Evolutionary conservation across 1,284 basidiomycete genomes (phyloP), one percentile per base, ranked within the genome.

Genomic region (Somion occarium): DNA sequence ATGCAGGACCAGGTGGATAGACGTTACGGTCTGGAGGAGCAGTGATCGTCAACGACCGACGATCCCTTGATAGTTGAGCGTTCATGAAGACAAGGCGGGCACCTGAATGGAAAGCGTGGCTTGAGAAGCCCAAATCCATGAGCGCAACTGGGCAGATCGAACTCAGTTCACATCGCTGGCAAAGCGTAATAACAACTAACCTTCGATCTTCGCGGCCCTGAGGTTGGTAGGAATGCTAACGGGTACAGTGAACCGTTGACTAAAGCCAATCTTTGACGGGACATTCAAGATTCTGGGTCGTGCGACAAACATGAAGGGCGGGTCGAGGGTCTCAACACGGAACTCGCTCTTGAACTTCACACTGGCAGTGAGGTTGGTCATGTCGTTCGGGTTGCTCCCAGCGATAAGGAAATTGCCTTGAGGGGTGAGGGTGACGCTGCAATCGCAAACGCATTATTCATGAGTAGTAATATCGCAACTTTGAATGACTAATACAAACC

Each of bases 1-100:
- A 61, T 54, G 69, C 80, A 13, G 77, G 79, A 11, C 80, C 80
- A 22, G 78, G 75, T 5, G 76, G 76, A 56, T 75, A 77, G 20
- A 80, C 67, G 11, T 69, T 64, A 50, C 70, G 70, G 49, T 69
- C 73, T 2, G 74, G 73, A 4, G 76, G 78, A 13, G 65, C 71
- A 15, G 58, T 63, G 53, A 79, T 66, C 0, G 66, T 70, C 15
- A 79, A 66, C 13, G 65, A 62, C 56, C 66, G 71, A 43, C 61
- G 58, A 52, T 72, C 60, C 7, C 50, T 53, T 3, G 68, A 70
- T 23, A 74, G 61, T 7, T 52, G 56, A 3, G 70, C 67, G 2
- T 70, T 64, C 66, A 79, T 69, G 60, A 76, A 76, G 20, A 79
- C 75, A 5, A 74, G 64, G 7, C 75, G 73, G 5, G 69, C 65